These are phyloP conservation scores for Panaeolus cyanescens DNA, from an alignment of 768 basidiomycete species.

Conservation along the genomic window DNA sequence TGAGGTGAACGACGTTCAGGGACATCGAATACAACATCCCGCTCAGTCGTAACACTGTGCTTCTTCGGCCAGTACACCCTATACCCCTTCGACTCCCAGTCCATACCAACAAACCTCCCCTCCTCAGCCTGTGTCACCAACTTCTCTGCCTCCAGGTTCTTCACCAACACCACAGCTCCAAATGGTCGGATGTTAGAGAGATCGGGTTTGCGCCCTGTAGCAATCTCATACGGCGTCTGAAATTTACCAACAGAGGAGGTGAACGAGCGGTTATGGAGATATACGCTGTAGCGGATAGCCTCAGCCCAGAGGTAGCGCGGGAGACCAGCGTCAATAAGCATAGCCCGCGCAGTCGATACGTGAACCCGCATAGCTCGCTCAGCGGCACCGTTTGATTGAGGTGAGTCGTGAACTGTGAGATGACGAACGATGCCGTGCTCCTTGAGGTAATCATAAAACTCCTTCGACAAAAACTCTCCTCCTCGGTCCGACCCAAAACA, in stretches of 20 bases:
- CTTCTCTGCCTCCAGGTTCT: constrained; percentile 21
- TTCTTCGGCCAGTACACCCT: constrained; percentile 34
- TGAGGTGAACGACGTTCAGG: constrained; percentile 16
- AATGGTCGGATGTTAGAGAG: constrained; percentile 26
- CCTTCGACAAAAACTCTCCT: constrained; percentile 28
- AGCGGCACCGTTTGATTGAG: constrained; percentile 31
- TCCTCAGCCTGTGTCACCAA: constrained; percentile 20
- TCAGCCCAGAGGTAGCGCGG: constrained; percentile 34
- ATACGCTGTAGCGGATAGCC: constrained; percentile 30
- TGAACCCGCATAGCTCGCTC: constrained; percentile 29
- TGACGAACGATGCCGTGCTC: constrained; percentile 29
- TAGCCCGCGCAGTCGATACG: constrained; percentile 22
- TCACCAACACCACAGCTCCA: constrained; percentile 29
- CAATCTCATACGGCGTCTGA: constrained; percentile 24
- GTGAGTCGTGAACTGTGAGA: constrained; percentile 33
- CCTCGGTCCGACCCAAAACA: constrained; percentile 28
- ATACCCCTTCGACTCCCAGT: constrained; percentile 27
- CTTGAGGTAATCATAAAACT: constrained; percentile 24
- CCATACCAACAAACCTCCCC: constrained; percentile 33
- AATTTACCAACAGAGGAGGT: constrained; percentile 20
- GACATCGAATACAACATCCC: constrained; percentile 24
- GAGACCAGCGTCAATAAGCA: constrained; percentile 23
- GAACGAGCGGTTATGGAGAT: constrained; percentile 33
- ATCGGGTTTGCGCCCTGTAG: constrained; percentile 28
- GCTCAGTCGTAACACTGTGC: constrained; percentile 26